Evolutionary conservation across 1,139 yeast genomes (phyloP), one percentile per base, ranked within the genome.

Genomic region (Taphrina sp.): DNA sequence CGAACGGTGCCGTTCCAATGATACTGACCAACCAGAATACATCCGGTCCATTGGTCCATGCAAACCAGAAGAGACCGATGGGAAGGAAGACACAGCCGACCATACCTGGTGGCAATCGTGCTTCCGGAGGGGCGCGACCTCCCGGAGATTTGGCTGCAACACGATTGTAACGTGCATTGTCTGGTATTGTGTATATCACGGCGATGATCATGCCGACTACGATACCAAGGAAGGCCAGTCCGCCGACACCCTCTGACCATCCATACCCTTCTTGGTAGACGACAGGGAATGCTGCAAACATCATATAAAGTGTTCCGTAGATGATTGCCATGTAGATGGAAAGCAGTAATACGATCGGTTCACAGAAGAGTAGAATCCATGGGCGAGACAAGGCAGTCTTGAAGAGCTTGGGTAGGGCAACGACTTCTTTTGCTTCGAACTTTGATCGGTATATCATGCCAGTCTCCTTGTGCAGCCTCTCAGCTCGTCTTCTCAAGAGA

Each of bases 1-100:
- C 94, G 66, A 85, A 85, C 33, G 89, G 86, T 42, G 81, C 76
- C 60, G 89, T 92, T 0, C 90, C 80, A 23, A 82, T 78, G 24
- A 81, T 72, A n/a, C 94, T 88, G 7, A 81, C 85, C 74, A 84
- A 81, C 89, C 90, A 85, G 66, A 83, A 92, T 28, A 85, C 80
- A 3, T 65, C 61, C 10, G 58, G 57, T 64, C 79, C 76, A 8
- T 86, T 78, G 2, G 90, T 76, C 82, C 0, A 26, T 12, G 84
- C 95, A 59, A 85, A 74, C 94, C 94, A 85, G 69, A 86, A 85
- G 58, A 85, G 73, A 0, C 87, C 76, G 43, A 81, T 73, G 16
- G 90, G 90, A 60, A 85, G 72, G 16, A 79, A 76, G 29, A 83
- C 67, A 1, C 88, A 82, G 43, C 87, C 90, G 49, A 76, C 67